phyloP scores from a whole-genome alignment of 148 eudicot species.

The Arbutus unedo region DNA sequence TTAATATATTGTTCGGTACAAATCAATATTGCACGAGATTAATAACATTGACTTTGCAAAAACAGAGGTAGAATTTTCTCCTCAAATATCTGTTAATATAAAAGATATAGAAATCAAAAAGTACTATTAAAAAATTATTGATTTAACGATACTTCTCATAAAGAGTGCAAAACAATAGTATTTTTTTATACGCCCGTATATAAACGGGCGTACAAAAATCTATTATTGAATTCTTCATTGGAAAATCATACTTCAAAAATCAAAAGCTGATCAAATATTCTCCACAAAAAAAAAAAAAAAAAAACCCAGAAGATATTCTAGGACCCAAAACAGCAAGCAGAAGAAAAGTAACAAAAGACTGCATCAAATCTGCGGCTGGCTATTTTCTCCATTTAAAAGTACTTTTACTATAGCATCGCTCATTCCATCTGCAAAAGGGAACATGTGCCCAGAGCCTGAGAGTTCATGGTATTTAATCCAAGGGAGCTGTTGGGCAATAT shows the following conservation, averaged over 20 bases:
- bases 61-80: too few species aligned
- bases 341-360: slow-evolving; percentile 16
- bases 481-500: slow-evolving; percentile 51
- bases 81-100: too few species aligned
- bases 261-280: neutral
- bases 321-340: neutral
- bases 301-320: neutral
- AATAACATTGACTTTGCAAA: too few species aligned
- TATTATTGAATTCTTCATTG: too few species aligned
- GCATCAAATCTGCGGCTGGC: slow-evolving; percentile 28
- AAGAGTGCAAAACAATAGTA: too few species aligned
- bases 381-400: slow-evolving; percentile 34
- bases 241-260: slow-evolving; percentile 5
- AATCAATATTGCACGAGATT: too few species aligned
- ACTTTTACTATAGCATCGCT: slow-evolving; percentile 55
- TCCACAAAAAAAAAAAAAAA: neutral
- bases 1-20: too few species aligned
- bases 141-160: too few species aligned
- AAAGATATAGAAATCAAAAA: too few species aligned
- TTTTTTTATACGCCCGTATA: too few species aligned
- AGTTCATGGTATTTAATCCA: slow-evolving; percentile 77
- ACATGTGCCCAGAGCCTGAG: slow-evolving; percentile 66
- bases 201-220: too few species aligned
- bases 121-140: too few species aligned
- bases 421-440: slow-evolving; percentile 58